These are phyloP conservation scores for Pseudevernia furfuracea DNA, from an alignment of 495 filamentous ascomycete genomes.

Conservation along the genomic window DNA sequence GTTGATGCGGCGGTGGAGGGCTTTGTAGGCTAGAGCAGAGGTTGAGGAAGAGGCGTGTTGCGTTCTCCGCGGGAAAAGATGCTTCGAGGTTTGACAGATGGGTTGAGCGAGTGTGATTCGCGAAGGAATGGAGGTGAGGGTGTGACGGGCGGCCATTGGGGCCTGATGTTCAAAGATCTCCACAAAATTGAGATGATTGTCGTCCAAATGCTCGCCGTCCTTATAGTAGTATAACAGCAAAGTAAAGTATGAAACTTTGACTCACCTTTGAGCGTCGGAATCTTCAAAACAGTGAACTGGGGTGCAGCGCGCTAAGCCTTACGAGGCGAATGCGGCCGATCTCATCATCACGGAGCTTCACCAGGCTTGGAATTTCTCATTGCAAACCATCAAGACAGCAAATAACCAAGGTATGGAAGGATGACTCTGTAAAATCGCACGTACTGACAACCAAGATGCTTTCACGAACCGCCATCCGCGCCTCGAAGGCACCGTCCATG, in stretches of 20 bases:
- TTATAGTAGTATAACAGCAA: neutral
- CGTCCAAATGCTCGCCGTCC: neutral
- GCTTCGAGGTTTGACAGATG: slow-evolving; percentile 14
- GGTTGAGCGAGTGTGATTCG: slow-evolving; percentile 17
- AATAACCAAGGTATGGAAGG: slow-evolving; percentile 8
- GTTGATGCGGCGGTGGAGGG: slow-evolving; percentile 79
- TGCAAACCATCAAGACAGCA: neutral
- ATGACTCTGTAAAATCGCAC: neutral
- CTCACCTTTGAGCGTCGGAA: neutral
- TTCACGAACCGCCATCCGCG: slow-evolving; percentile 68
- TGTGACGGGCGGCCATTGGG: slow-evolving; percentile 24
- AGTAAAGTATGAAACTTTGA: neutral
- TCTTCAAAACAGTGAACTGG: neutral
- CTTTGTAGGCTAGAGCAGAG: slow-evolving; percentile 93
- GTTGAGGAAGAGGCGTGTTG: slow-evolving; percentile 59
- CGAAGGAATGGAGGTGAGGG: slow-evolving; percentile 16
- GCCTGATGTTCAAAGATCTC: neutral
- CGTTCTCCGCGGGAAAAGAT: slow-evolving; percentile 12
- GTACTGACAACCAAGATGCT: slow-evolving; percentile 60
- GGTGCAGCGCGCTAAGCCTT: slow-evolving; percentile 19
- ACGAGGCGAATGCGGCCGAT: neutral
- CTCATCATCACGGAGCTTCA: neutral
- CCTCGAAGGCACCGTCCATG: slow-evolving; percentile 51
- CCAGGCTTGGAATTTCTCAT: neutral
- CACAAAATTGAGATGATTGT: neutral